Evolutionary conservation across 768 basidiomycete genomes (phyloP).

Genomic region (Hericium coralloides): DNA sequence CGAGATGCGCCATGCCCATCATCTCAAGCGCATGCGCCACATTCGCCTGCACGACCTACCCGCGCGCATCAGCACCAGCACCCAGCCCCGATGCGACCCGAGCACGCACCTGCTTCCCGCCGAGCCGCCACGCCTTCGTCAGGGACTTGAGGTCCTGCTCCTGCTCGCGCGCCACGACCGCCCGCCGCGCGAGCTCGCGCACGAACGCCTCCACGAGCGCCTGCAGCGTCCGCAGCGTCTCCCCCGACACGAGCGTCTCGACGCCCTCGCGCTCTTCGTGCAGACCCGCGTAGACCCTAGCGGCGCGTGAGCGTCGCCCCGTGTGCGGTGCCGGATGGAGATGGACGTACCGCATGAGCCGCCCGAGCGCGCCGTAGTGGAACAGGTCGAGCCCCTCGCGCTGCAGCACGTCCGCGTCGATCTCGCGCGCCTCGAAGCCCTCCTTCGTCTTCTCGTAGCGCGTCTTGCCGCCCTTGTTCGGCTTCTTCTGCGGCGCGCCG

Average conservation of each 20-base stretch:
- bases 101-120: slow-evolving; percentile 25
- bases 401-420: slow-evolving; percentile 35
- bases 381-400: slow-evolving; percentile 40
- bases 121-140: slow-evolving; percentile 50
- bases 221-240: slow-evolving; percentile 38
- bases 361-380: slow-evolving; percentile 29
- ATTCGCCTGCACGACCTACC: slow-evolving; percentile 34
- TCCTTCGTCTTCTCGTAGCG: slow-evolving; percentile 36
- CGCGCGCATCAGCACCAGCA: neutral
- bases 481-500: slow-evolving; percentile 1
- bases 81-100: neutral
- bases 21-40: slow-evolving; percentile 42
- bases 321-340: neutral
- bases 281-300: slow-evolving; percentile 24
- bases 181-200: slow-evolving; percentile 38
- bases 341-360: slow-evolving; percentile 31
- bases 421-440: slow-evolving; percentile 32
- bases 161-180: slow-evolving; percentile 48
- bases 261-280: slow-evolving; percentile 15
- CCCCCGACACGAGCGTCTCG: slow-evolving; percentile 33
- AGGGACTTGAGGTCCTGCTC: slow-evolving; percentile 48
- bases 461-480: slow-evolving; percentile 30
- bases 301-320: no score
- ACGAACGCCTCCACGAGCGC: slow-evolving; percentile 42
- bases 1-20: slow-evolving; percentile 30